Conservation (phyloP, 495 filamentous ascomycete species). For the Tuber calosporum region DNA sequence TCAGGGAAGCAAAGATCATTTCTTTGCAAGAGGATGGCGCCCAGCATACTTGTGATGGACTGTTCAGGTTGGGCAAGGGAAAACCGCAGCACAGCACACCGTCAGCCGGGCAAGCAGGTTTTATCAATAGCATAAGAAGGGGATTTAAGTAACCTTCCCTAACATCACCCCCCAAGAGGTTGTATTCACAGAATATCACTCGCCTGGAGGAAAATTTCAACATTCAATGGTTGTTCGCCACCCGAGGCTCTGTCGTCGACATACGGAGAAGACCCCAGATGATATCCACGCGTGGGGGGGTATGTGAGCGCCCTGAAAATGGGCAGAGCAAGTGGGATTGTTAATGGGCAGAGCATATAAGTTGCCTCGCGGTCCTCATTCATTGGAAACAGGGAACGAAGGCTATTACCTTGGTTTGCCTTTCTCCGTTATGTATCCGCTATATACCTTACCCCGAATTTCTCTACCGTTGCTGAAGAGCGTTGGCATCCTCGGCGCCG, state of each 20-base stretch:
- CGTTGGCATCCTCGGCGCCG: not conserved
- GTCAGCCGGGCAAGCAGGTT: not conserved
- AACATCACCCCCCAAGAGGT: fast-evolving
- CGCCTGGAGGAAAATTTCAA: not conserved
- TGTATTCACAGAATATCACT: not conserved
- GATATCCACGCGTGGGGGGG: not conserved
- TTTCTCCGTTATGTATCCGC: not conserved
- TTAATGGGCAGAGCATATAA: not conserved
- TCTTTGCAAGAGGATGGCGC: too few relatives aligned
- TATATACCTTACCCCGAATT: not conserved
- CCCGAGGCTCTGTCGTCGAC: not conserved
- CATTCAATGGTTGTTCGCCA: not conserved
- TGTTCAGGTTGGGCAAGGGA: too few relatives aligned
- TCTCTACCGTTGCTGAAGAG: not conserved
- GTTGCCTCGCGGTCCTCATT: not conserved
- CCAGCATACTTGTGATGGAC: too few relatives aligned
- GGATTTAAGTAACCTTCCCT: not conserved
- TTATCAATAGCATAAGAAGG: not conserved
- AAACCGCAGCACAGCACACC: not conserved
- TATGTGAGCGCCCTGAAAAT: not conserved
- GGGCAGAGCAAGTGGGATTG: not conserved
- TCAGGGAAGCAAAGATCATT: too few relatives aligned
- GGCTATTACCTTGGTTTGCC: not conserved
- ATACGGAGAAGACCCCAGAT: not conserved
- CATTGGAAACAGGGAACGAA: not conserved